Percentiles rank a stretch among this genome's conserved stretches.
phyloP scores from a whole-genome alignment of 2,329 filamentous ascomycete genomes.

The Arachnopeziza araneosa region DNA sequence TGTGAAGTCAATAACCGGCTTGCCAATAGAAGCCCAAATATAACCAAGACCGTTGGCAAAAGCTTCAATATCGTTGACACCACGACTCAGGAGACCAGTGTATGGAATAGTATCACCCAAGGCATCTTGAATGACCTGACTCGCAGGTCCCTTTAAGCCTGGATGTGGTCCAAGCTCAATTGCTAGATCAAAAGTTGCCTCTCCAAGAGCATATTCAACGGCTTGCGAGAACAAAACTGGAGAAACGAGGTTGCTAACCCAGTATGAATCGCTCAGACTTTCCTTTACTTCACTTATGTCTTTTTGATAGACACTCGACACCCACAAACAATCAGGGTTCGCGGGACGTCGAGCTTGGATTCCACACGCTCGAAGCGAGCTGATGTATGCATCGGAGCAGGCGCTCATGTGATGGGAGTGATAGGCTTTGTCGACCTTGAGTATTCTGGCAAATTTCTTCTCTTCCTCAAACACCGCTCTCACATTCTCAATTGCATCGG shows the following conservation, averaged over 20 bases:
- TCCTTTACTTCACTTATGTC: constrained; percentile 2
- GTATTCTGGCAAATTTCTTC: constrained; percentile 13
- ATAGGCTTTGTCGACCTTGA: constrained; percentile 25
- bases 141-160: constrained; percentile 17
- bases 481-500: constrained; percentile 13
- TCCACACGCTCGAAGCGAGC: not conserved
- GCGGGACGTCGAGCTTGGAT: not conserved
- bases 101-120: constrained; percentile 10
- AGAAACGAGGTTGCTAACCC: constrained; percentile 35
- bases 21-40: not conserved
- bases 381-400: constrained; percentile 10
- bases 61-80: not conserved
- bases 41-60: not conserved
- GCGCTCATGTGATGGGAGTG: constrained; percentile 24
- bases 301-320: constrained; percentile 8
- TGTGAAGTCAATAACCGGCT: not conserved
- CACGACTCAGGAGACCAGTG: constrained; percentile 10
- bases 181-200: constrained; percentile 9
- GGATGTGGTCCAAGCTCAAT: constrained; percentile 23
- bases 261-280: constrained; percentile 15
- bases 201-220: constrained; percentile 20
- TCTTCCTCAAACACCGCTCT: constrained; percentile 5
- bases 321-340: constrained; percentile 34
- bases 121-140: constrained; percentile 13
- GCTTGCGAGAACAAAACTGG: constrained; percentile 39